Evolutionary conservation across 1,284 basidiomycete genomes (phyloP).

Genomic region (Meira nashicola): DNA sequence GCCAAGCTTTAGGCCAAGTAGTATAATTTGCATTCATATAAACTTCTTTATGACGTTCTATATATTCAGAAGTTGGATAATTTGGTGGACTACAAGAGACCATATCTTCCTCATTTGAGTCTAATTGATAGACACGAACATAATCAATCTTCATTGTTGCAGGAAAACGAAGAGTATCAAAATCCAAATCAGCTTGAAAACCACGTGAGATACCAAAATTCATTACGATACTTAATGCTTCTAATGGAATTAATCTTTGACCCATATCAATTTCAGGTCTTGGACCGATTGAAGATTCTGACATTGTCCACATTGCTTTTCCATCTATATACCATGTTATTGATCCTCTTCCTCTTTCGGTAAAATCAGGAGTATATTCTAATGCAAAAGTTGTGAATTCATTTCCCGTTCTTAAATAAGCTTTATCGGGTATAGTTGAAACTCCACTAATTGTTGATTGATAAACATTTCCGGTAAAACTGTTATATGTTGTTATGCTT

Average conservation of each 20-base stretch:
- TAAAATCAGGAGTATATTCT: conserved; percentile 48
- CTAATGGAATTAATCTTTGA: conserved; percentile 38
- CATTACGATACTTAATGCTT: conserved; percentile 14
- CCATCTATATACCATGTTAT: conserved; percentile 50
- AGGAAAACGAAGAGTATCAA: conserved; percentile 31
- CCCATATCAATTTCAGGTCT: conserved; percentile 28
- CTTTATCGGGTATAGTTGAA: conserved; percentile 27
- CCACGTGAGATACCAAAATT: conserved; percentile 34
- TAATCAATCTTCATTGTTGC: conserved; percentile 39
- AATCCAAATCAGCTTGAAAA: conserved; percentile 40
- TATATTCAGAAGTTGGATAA: conserved; percentile 45
- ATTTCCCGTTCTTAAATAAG: background rate
- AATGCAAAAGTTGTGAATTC: conserved; percentile 39
- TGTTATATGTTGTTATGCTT: conserved; percentile 35
- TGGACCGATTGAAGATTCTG: conserved; percentile 26
- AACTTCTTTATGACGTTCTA: conserved; percentile 34
- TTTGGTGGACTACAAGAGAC: conserved; percentile 42
- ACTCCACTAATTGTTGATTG: conserved; percentile 50
- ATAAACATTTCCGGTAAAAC: conserved; percentile 40
- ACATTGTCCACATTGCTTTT: conserved; percentile 43
- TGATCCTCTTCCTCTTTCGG: conserved; percentile 35
- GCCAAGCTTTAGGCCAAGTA: conserved; percentile 21
- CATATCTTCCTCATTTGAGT: conserved; percentile 18
- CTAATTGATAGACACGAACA: conserved; percentile 43
- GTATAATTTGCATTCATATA: conserved; percentile 49